Evolutionary conservation across 495 filamentous ascomycete species (phyloP), one percentile per base, ranked within the genome.

Genomic region (Penicillium herquei): DNA sequence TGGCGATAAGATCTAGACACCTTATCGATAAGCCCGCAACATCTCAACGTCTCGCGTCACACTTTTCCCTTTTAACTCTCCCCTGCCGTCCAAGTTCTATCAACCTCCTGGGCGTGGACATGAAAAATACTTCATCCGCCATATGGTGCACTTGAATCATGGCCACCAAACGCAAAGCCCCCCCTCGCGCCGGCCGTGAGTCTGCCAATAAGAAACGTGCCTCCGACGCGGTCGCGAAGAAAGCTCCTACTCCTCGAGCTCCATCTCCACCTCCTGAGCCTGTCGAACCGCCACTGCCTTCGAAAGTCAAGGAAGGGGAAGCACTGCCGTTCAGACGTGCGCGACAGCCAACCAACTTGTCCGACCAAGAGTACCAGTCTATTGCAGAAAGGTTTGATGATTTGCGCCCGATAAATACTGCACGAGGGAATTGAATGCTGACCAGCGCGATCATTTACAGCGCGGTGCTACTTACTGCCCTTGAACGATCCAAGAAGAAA

Each of bases 401-500:
- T 53, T 26, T 12, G 21, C 13, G 13, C 31, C 30, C 14, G 10
- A 30, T 12, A 33, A 35, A 46, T 37, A 42, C 49, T 47, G 44
- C 55, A 41, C 52, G 21, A 54, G 39, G 26, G 6, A 18, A 30
- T 26, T 26, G 10, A 52, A 39, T 42, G 54, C 62, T 68, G 45
- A 66, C 52, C 7, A 45, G 26, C 3, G 41, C 26, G 40, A 30
- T 57, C 16, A 13, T 43, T 32, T 59, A 51, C 57, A 97, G 93
- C 70, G 90, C 88, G 47, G 89, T 99, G 7, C 78, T 98, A 46
- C 79, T 86, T 47, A 84, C 89, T 49, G 92, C 95, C 4, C 79
- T 99, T 14, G 78, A 86, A 46, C 84, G 90, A 49, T 98, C 95
- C 46, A 90, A 90, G 51, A 82, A 87, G 60, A 88, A 85, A 83